Conservation (phyloP, 2,329 filamentous ascomycete species). For the Alternaria arbusti region DNA sequence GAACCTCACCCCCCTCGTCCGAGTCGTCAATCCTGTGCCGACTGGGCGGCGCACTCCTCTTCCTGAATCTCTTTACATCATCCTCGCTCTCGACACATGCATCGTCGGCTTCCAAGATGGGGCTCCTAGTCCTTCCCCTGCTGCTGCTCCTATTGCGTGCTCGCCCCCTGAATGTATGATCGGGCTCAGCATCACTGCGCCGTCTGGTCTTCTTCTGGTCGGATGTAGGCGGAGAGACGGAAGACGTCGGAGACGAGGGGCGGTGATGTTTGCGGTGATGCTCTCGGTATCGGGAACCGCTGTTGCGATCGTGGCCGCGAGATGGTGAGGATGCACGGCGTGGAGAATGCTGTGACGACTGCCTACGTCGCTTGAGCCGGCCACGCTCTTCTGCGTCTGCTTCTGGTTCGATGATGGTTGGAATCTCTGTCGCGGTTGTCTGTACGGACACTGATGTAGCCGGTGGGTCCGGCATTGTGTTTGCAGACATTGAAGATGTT, state of each 20-base stretch:
- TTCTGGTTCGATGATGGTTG: conserved; percentile 50
- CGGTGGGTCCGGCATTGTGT: conserved; percentile 5
- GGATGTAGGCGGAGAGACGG: conserved; percentile 29
- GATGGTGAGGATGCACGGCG: conserved; percentile 39
- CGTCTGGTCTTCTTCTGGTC: conserved; percentile 35
- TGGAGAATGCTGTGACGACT: conserved; percentile 39
- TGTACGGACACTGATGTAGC: background rate
- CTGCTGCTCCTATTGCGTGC: conserved; percentile 34
- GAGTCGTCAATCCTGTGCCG: conserved; percentile 31
- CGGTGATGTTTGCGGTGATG: conserved; percentile 43
- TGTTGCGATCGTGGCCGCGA: conserved; percentile 42
- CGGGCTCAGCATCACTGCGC: conserved; percentile 44
- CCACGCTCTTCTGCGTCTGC: conserved; percentile 38
- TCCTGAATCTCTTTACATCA: conserved; percentile 36
- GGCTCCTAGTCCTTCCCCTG: conserved; percentile 25
- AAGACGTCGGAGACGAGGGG: conserved; percentile 31
- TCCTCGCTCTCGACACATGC: conserved; percentile 27
- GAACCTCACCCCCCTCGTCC: conserved; percentile 27
- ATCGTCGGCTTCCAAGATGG: conserved; percentile 32
- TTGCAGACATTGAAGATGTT: conserved; percentile 1
- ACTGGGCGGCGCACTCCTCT: conserved; percentile 45
- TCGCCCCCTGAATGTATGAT: conserved; percentile 44
- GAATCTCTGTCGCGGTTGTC: conserved; percentile 51
- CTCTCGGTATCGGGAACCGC: conserved; percentile 37
- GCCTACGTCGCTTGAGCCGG: conserved; percentile 40